phyloP scores from a whole-genome alignment of 2,329 filamentous ascomycete species.

The Moelleriella libera region DNA sequence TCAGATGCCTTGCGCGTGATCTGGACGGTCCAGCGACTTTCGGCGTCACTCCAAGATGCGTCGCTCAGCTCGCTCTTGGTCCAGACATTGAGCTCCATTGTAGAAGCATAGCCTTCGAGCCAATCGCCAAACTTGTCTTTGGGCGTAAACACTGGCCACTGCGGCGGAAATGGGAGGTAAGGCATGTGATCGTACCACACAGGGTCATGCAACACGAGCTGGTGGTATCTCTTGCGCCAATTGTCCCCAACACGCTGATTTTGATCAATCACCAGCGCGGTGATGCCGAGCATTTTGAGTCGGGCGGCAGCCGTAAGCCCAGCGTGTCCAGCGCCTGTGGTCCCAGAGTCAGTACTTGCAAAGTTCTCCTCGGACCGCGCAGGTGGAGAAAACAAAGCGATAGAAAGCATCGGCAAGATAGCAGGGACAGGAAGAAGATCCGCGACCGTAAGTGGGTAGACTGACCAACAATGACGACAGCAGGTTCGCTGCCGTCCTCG shows the following conservation, averaged over 20 bases:
- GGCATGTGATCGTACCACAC: slow-evolving; percentile 49
- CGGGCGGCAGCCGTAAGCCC: slow-evolving; percentile 44
- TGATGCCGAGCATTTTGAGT: slow-evolving; percentile 42
- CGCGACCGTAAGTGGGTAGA: background rate
- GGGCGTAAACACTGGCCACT: slow-evolving; percentile 57
- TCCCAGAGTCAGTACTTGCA: background rate
- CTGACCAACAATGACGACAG: slow-evolving; percentile 47
- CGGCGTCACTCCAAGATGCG: slow-evolving; percentile 33
- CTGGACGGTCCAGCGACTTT: slow-evolving; percentile 38
- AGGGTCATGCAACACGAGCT: slow-evolving; percentile 54
- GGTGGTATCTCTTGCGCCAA: slow-evolving; percentile 48
- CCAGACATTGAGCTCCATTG: slow-evolving; percentile 59
- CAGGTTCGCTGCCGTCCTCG: slow-evolving; percentile 30
- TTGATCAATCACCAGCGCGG: slow-evolving; percentile 42
- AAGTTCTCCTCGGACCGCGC: background rate
- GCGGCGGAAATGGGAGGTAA: slow-evolving; percentile 47
- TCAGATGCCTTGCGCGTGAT: slow-evolving; percentile 34
- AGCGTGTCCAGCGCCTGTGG: slow-evolving; percentile 41
- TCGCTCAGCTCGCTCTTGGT: slow-evolving; percentile 32
- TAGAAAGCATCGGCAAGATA: background rate
- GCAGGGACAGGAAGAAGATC: too few relatives aligned
- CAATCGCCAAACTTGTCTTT: slow-evolving; percentile 60
- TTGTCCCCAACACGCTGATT: slow-evolving; percentile 47
- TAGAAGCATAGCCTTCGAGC: slow-evolving; percentile 49
- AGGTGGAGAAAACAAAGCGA: background rate